phyloP scores from a whole-genome alignment of 2,329 filamentous ascomycete species.

The Escovopsis sp. region DNA sequence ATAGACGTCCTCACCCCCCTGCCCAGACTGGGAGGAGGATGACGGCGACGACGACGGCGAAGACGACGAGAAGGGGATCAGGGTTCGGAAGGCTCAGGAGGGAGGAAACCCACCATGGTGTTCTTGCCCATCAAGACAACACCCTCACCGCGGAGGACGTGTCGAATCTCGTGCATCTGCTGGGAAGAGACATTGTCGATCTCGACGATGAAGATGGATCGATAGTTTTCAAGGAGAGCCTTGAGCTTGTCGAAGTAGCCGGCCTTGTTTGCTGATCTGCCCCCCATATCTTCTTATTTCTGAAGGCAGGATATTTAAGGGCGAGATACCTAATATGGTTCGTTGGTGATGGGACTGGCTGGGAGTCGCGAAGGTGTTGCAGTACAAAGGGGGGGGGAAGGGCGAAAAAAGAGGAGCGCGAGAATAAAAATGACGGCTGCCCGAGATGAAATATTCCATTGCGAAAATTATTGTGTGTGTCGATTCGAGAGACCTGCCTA shows the following conservation, averaged over 20 bases:
- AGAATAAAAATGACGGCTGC: no score
- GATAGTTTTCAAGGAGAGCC: conserved; percentile 88
- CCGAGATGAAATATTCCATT: no score
- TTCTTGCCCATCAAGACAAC: conserved; percentile 99
- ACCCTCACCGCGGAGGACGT: conserved; percentile 75
- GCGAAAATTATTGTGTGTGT: no score
- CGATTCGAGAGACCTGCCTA: no score
- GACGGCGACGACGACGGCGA: no score
- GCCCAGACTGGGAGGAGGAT: no score
- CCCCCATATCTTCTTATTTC: conserved; percentile 93
- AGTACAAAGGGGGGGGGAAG: no score
- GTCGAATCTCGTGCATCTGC: conserved; percentile 99
- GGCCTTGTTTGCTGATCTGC: conserved; percentile 87
- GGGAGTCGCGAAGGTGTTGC: conserved; percentile 6
- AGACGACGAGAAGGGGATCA: no score
- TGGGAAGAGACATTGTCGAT: conserved; percentile 99
- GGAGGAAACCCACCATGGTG: conserved; percentile 64
- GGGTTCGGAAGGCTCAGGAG: no score
- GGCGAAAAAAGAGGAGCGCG: no score
- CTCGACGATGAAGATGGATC: conserved; percentile 91
- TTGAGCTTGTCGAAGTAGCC: conserved; percentile 99
- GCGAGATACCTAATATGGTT: conserved; percentile 29
- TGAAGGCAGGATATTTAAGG: conserved; percentile 99
- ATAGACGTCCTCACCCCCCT: no score
- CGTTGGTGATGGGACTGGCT: conserved; percentile 11